A percentile compares a stretch with the other conserved stretches of the same genome.
Evolutionary conservation across 2,329 filamentous ascomycete species (phyloP).

Genomic region (Hypocrella siamensis): DNA sequence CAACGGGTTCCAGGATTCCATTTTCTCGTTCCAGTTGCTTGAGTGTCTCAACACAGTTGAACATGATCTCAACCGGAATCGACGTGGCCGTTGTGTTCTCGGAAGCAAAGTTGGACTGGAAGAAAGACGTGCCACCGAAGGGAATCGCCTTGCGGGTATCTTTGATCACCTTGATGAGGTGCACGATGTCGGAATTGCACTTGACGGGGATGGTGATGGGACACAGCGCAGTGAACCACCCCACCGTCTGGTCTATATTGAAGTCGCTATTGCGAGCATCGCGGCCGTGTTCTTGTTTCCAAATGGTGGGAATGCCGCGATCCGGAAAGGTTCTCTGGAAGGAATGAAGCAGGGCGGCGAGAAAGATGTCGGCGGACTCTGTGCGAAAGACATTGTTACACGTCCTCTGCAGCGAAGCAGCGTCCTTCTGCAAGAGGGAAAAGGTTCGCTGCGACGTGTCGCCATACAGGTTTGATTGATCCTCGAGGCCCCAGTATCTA

Average conservation of each 20-base stretch:
- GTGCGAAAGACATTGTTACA: conserved; percentile 32
- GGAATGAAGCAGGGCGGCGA: conserved; percentile 37
- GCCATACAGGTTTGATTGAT: conserved; percentile 27
- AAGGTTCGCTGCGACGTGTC: conserved; percentile 26
- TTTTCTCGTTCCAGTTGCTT: conserved; percentile 31
- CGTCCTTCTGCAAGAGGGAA: conserved; percentile 24
- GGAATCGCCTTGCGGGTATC: conserved; percentile 29
- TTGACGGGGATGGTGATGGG: conserved; percentile 30
- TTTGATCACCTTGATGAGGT: conserved; percentile 36
- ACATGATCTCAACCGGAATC: conserved; percentile 40
- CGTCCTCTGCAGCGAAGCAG: conserved; percentile 23
- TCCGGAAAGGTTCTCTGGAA: conserved; percentile 40
- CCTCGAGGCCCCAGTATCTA: conserved; percentile 29
- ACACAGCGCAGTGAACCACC: conserved; percentile 43
- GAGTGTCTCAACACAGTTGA: conserved; percentile 36
- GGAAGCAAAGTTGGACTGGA: conserved; percentile 26
- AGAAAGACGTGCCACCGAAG: conserved; percentile 31
- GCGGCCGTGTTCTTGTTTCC: conserved; percentile 36
- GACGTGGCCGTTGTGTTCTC: conserved; percentile 17
- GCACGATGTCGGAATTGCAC: conserved; percentile 30
- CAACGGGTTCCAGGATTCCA: conserved; percentile 31
- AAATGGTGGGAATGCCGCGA: conserved; percentile 32
- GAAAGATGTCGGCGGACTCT: conserved; percentile 35
- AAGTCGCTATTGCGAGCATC: conserved; percentile 26
- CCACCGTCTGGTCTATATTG: conserved; percentile 40